A percentile compares a stretch with the other conserved stretches of the same genome.
Conservation (phyloP, 2,329 filamentous ascomycete species). For the Fusarium sp. region DNA sequence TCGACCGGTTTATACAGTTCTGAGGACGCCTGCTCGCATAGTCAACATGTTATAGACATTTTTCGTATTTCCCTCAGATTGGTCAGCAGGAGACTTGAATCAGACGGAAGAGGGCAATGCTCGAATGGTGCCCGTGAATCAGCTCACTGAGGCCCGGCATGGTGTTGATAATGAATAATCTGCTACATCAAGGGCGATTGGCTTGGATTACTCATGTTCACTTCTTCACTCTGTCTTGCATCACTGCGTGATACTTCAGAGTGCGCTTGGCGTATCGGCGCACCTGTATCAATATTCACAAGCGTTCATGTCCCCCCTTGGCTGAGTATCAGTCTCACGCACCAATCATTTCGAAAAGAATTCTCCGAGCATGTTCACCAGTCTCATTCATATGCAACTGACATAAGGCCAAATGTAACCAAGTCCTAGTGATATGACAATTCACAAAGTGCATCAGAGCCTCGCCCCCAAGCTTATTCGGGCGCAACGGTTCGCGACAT, state of each 20-base stretch:
- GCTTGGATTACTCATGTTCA: neutral
- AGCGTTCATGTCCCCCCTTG: neutral
- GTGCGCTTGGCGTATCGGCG: neutral
- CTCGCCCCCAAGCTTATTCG: neutral
- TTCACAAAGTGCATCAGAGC: neutral
- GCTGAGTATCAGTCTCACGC: neutral
- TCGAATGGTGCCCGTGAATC: neutral
- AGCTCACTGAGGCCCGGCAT: neutral
- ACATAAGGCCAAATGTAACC: neutral
- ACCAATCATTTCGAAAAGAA: neutral
- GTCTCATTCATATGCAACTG: neutral
- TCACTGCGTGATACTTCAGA: neutral
- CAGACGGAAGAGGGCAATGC: neutral
- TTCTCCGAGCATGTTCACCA: conserved; percentile 1
- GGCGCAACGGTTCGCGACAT: neutral
- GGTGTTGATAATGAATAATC: neutral
- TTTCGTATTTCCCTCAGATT: neutral
- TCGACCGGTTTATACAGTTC: neutral
- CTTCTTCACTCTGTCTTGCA: neutral
- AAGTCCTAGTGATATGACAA: neutral
- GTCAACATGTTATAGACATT: neutral
- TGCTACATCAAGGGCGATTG: neutral
- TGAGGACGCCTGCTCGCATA: neutral
- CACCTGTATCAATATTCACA: neutral
- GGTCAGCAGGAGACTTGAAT: neutral